phyloP scores from a whole-genome alignment of 805 yeast genomes.

The Zygoascus ofunaensis region DNA sequence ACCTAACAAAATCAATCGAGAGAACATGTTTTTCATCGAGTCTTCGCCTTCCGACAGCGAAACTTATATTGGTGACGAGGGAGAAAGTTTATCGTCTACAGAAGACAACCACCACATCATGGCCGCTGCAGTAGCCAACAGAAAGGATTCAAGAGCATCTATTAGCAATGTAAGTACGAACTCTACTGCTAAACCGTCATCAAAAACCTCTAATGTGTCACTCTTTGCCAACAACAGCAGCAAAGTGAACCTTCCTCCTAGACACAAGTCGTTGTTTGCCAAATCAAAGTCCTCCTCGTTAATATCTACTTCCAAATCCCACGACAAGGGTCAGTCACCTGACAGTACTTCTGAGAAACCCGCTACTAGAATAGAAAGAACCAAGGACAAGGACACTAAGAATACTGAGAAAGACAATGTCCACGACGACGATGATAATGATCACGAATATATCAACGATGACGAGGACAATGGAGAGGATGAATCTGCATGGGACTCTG shows the following conservation, averaged over 20 bases:
- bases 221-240: background rate
- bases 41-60: constrained; percentile 32
- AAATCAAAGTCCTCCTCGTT: constrained; percentile 1
- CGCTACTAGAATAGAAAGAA: too few species aligned
- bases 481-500: constrained; percentile 33
- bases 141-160: background rate
- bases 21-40: constrained; percentile 33
- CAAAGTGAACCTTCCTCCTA: background rate
- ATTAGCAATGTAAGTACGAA: too few species aligned
- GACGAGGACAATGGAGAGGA: constrained; percentile 24
- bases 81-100: constrained; percentile 17
- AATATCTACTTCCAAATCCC: background rate
- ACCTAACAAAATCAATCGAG: constrained; percentile 20
- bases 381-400: background rate
- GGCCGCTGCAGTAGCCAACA: background rate
- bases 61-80: constrained; percentile 16
- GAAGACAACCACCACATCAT: constrained; percentile 4
- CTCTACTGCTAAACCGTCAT: background rate
- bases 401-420: background rate
- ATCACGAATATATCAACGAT: constrained; percentile 16
- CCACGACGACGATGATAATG: constrained; percentile 8
- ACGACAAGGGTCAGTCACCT: too few species aligned
- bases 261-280: background rate
- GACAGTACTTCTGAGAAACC: too few species aligned
- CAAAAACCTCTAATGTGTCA: background rate